These are phyloP conservation scores for Leishmania major DNA, from an alignment of 208 protist genomes.

Conservation along the genomic window DNA sequence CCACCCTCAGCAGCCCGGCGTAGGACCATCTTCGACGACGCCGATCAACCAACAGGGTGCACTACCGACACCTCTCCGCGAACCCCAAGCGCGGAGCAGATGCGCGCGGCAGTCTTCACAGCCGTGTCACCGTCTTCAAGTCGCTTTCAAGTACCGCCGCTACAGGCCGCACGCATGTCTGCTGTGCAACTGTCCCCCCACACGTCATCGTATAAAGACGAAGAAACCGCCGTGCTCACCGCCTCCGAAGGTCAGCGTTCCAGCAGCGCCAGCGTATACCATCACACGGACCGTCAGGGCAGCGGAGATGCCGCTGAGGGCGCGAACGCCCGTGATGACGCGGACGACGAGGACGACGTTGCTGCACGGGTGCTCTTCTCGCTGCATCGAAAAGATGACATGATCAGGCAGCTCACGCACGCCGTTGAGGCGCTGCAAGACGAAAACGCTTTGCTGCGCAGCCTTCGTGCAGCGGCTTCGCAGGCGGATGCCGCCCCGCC, in stretches of 20 bases:
- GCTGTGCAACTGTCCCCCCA: background rate
- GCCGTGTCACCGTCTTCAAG: slow-evolving; percentile 6
- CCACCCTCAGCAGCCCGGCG: background rate
- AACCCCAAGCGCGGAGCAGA: background rate
- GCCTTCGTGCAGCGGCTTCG: slow-evolving; percentile 9
- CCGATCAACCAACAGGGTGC: background rate
- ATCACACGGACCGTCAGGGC: background rate
- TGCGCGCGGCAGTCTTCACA: background rate
- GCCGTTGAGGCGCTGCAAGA: slow-evolving; percentile 4
- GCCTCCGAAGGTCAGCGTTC: background rate
- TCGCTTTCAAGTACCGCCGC: slow-evolving; percentile 2
- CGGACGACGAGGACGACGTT: slow-evolving; percentile 20
- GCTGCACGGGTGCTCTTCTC: slow-evolving; percentile 30
- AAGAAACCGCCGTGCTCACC: background rate
- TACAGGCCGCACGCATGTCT: background rate
- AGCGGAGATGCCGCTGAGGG: background rate
- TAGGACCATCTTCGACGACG: background rate
- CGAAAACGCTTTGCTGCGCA: slow-evolving; percentile 8
- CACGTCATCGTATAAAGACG: background rate
- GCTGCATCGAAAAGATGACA: slow-evolving; percentile 30
- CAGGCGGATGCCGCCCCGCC: background rate
- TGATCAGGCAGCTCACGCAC: slow-evolving; percentile 25
- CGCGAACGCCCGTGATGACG: background rate
- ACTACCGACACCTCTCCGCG: background rate
- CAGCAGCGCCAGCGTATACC: background rate